Evolutionary conservation across 2,329 filamentous ascomycete species (phyloP), one percentile per base, ranked within the genome.

Genomic region (Aspergillus sojae): DNA sequence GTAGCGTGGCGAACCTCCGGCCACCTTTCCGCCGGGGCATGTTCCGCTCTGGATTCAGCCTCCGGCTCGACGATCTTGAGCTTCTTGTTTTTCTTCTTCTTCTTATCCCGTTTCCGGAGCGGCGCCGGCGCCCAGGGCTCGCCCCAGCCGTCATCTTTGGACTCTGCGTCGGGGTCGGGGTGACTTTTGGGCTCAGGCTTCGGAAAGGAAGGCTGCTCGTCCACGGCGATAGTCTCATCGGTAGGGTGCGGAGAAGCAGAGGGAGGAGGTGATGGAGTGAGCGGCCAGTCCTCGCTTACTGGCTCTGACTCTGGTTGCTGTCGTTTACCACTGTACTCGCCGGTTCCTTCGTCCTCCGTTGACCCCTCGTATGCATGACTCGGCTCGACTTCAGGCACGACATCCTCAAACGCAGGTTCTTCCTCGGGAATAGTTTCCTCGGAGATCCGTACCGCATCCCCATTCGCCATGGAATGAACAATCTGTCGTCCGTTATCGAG

Each of bases 51-150:
- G n/a, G 52, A 11, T 39, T 36, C 34, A 39, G 34, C 1, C 12
- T 55, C 52, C 32, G 52, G 32, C 34, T 55, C 52, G 21, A 39
- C 32, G 9, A 55, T 39, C 52, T 39, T 26, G 32, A 55, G 21
- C 32, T 55, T 55, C 32, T 55, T 55, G 34, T 26, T 39, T 12
- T 55, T 55, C 52, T 55, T 55, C 52, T 36, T 55, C 11, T 21
- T 39, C 52, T 55, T 55, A 19, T 5, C 12, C 6, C n/a, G n/a
- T 39, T 39, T 55, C n/a, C 52, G 19, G 19, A 54, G 52, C 6
- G 32, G n/a, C 0, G 19, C 21, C 6, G 32, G n/a, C 0, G 19
- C 21, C 52, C 52, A 55, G 12, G 34, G 14, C 12, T 5, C 19
- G 19, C 5, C 14, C 30, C 10, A 55, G 1, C 11, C 12, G 11